A percentile compares a stretch with the other conserved stretches of the same genome.
phyloP scores from a whole-genome alignment of 306 rosid species.

The Rosa lucieae region DNA sequence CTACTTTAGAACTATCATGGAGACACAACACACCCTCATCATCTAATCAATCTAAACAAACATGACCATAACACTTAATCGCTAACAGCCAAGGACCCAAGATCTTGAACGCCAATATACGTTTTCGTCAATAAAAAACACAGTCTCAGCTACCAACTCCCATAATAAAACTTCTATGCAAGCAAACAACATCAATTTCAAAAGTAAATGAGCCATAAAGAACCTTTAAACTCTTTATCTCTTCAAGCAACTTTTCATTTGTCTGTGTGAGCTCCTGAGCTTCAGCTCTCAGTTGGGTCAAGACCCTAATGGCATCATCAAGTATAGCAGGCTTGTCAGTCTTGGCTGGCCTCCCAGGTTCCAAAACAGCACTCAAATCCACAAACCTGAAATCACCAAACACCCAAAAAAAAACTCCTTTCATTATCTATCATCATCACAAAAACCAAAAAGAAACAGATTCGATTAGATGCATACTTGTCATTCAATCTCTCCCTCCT shows the following conservation, averaged over 20 bases:
- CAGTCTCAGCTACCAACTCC: background rate
- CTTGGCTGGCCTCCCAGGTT: constrained; percentile 72
- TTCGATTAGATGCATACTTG: constrained; percentile 47
- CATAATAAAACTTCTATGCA: background rate
- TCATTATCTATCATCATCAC: background rate
- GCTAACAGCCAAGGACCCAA: background rate
- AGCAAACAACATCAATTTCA: background rate
- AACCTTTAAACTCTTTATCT: constrained; percentile 79
- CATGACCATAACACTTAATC: background rate
- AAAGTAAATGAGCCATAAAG: constrained; percentile 23
- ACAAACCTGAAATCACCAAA: constrained; percentile 51
- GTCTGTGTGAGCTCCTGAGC: constrained; percentile 72
- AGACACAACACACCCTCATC: background rate
- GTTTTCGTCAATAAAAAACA: background rate
- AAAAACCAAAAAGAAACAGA: constrained; percentile 15
- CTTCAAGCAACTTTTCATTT: constrained; percentile 69
- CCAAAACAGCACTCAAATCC: constrained; percentile 79
- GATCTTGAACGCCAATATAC: background rate
- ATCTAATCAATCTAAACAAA: background rate
- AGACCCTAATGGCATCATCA: constrained; percentile 79
- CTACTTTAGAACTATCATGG: background rate
- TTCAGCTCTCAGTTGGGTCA: constrained; percentile 74
- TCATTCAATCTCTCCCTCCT: constrained; percentile 88
- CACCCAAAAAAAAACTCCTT: background rate
- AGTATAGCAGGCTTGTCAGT: constrained; percentile 77